Conservation (phyloP, 2,329 filamentous ascomycete genomes). For the Paraconiothyrium sp. region DNA sequence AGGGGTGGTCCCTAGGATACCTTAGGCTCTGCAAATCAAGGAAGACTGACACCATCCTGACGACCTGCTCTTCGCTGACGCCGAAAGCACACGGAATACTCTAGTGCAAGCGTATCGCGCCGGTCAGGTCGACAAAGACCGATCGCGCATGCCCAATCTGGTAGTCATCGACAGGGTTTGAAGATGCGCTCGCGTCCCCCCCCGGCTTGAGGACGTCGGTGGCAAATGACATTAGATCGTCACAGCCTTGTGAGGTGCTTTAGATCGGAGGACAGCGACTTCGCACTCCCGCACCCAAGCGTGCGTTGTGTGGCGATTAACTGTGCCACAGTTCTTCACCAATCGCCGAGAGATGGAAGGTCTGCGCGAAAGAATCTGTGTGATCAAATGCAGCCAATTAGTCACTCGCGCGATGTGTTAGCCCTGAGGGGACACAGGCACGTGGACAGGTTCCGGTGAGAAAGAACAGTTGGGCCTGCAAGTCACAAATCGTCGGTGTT, state of each 20-base stretch:
- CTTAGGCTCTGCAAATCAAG: neutral
- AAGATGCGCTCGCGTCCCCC: neutral
- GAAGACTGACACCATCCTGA: neutral
- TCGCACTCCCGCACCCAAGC: neutral
- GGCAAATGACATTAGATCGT: slow-evolving; percentile 5
- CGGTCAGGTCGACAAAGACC: slow-evolving; percentile 4
- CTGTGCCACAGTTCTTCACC: slow-evolving; percentile 5
- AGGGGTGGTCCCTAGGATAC: neutral
- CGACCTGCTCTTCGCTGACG: slow-evolving; percentile 2
- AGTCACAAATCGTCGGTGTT: slow-evolving; percentile 12
- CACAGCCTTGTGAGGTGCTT: slow-evolving; percentile 9
- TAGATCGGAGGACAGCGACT: slow-evolving; percentile 10
- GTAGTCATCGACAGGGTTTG: slow-evolving; percentile 5
- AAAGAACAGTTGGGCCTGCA: slow-evolving; percentile 2
- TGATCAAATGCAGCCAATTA: neutral
- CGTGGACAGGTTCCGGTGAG: slow-evolving; percentile 15
- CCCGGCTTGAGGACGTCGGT: slow-evolving; percentile 3
- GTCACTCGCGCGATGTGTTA: neutral
- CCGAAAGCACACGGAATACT: slow-evolving; percentile 1
- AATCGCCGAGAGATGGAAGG: neutral
- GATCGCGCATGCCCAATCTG: neutral
- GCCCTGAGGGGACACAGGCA: neutral
- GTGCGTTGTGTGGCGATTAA: slow-evolving; percentile 1
- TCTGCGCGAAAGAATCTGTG: neutral
- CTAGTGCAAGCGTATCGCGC: neutral